Base-by-base conservation (phyloP, 768 basidiomycete species). In the Leucocoprinus sp. region DNA sequence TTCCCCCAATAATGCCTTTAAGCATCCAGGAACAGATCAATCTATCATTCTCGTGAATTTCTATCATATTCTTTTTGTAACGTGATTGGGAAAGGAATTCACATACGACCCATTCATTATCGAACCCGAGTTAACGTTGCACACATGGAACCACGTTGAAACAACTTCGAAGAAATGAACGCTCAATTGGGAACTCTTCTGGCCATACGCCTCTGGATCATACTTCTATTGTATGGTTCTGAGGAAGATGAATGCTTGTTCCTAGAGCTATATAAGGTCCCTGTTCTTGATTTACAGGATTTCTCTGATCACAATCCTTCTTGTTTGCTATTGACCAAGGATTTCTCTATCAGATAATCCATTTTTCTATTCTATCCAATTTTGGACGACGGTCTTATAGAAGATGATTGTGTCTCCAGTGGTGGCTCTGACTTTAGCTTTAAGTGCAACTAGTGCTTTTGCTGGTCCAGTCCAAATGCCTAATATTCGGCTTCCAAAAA, bases 381-480 rank as follows among this genome's bases (percentile, higher is more conserved):
- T 7, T 34, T 14, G 18, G 34, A 43, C 31, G 11, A 12, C 18
- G 29, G 28, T 12, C 27, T 17, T 26, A 3, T 26, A 23, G 45
- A 27, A 36, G 31, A 47, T 47, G 38, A 40, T 47, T 19, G 4
- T 40, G 4, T 17, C 37, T 7, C 31, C 37, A 8, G 15, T 47
- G 11, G 33, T 47, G 12, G 17, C 45, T 34, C 24, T 47, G 17
- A 38, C 29, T 4, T 26, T 47, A 11, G 11, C 37, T 8, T 23
- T 47, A 22, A 31, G 22, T 6, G n/a, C 53, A 2, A 15, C 43
- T 14, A 26, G 34, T 0, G 47, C 36, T 37, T 38, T 49, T 8
- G 70, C 54, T 4, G 71, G 59, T 8, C 48, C 54, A 9, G 74
- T 81, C 2, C 80, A 83, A 54, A 60, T 63, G 23, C 53, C 61